Evolutionary conservation across 495 filamentous ascomycete species (phyloP).

Genomic region (Penicillium simplicissimum): DNA sequence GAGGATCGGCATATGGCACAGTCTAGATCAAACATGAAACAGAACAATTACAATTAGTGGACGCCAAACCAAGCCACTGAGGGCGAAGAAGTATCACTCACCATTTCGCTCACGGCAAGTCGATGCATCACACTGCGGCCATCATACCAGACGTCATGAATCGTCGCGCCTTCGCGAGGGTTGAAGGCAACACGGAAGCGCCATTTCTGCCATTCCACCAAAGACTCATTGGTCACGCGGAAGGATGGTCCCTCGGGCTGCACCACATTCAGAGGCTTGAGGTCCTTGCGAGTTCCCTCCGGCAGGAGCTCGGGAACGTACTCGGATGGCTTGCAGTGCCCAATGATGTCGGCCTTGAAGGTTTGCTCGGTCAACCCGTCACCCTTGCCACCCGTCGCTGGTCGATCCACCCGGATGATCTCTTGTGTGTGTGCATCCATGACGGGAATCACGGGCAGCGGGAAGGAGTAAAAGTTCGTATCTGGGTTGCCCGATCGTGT

Average conservation of each 20-base stretch:
- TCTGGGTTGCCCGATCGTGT: conserved; percentile 42
- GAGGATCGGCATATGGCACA: conserved; percentile 65
- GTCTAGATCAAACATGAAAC: conserved; percentile 36
- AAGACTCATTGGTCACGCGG: conserved; percentile 49
- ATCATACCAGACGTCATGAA: conserved; percentile 72
- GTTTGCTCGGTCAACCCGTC: conserved; percentile 41
- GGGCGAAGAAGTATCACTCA: conserved; percentile 14
- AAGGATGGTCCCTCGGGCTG: conserved; percentile 84
- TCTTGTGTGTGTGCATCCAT: conserved; percentile 66
- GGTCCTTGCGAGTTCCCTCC: conserved; percentile 58
- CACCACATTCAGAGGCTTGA: conserved; percentile 76
- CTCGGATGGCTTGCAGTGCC: conserved; percentile 55
- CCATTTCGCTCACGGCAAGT: conserved; percentile 72
- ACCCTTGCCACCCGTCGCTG: conserved; percentile 49
- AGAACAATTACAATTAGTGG: background rate
- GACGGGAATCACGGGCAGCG: conserved; percentile 75
- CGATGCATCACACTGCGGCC: conserved; percentile 72
- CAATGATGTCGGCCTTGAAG: conserved; percentile 52
- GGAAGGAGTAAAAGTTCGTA: conserved; percentile 78
- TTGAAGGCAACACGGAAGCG: conserved; percentile 68
- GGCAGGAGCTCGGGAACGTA: conserved; percentile 68
- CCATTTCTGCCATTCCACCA: conserved; percentile 70
- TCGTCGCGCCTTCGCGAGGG: conserved; percentile 66
- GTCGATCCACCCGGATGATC: conserved; percentile 57
- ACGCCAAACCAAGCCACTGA: background rate